Evolutionary conservation across 2,329 filamentous ascomycete species (phyloP).

Genomic region (Byssothecium circinans): DNA sequence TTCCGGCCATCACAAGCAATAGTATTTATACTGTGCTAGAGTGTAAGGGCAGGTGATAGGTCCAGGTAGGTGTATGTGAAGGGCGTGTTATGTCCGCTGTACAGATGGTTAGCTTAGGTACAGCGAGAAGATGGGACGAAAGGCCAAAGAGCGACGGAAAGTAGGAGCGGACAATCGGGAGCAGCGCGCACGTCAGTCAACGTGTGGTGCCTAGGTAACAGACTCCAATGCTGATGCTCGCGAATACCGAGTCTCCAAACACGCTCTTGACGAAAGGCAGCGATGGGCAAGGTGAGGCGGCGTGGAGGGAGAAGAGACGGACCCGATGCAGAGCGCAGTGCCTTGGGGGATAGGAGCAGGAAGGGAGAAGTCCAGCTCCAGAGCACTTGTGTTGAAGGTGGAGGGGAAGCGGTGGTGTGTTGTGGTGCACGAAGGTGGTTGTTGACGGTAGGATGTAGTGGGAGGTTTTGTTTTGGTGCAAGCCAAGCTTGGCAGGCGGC

Average conservation of each 20-base stretch:
- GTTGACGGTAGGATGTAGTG: constrained; percentile 35
- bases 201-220: constrained; percentile 25
- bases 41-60: constrained; percentile 24
- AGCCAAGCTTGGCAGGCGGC: constrained; percentile 26
- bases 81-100: constrained; percentile 44
- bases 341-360: constrained; percentile 26
- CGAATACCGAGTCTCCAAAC: constrained; percentile 33
- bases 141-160: constrained; percentile 15
- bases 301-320: constrained; percentile 29
- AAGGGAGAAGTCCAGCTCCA: constrained; percentile 37
- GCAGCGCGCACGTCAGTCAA: constrained; percentile 20
- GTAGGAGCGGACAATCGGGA: constrained; percentile 26
- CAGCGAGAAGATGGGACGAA: constrained; percentile 11
- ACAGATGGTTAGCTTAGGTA: constrained; percentile 30
- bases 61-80: constrained; percentile 29
- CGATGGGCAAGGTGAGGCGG: constrained; percentile 40
- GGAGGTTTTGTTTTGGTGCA: constrained; percentile 41
- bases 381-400: constrained; percentile 24
- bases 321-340: constrained; percentile 31
- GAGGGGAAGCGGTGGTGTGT: constrained; percentile 16
- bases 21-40: constrained; percentile 42
- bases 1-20: constrained; percentile 57
- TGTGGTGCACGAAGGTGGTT: constrained; percentile 39
- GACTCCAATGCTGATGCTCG: constrained; percentile 25
- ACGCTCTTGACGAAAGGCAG: constrained; percentile 35